Evolutionary conservation across 257 asterid species (phyloP).

Genomic region (Nicotiana benthamiana): DNA sequence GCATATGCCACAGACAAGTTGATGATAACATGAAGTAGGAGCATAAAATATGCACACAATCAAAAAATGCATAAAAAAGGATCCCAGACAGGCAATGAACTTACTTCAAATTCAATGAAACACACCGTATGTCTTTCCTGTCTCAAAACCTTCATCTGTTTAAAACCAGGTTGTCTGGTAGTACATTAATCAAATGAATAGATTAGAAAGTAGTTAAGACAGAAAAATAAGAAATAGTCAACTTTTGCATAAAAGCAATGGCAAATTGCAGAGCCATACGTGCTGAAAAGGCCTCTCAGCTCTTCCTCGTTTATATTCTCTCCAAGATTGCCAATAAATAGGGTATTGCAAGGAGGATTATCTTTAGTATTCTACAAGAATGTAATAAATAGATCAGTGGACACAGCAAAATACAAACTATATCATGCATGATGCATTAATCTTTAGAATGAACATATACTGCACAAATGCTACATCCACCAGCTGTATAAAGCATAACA

Average conservation of each 20-base stretch:
- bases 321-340: conserved; percentile 96
- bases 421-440: neutral
- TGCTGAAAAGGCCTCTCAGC: conserved; percentile 70
- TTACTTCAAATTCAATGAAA: conserved; percentile 98
- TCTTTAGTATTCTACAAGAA: conserved; percentile 79
- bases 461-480: neutral
- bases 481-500: neutral
- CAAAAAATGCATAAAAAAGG: conserved; percentile 11
- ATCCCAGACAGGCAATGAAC: conserved; percentile 13
- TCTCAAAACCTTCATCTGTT: conserved; percentile 95
- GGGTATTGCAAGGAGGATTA: conserved; percentile 98
- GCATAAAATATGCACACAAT: neutral
- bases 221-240: neutral
- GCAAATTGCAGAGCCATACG: conserved; percentile 41
- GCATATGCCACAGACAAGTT: conserved; percentile 14
- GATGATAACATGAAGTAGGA: neutral
- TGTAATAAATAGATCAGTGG: neutral
- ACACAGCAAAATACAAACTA: neutral
- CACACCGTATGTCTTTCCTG: conserved; percentile 99
- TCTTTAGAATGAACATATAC: neutral
- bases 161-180: conserved; percentile 92
- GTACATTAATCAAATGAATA: neutral
- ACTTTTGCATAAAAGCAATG: neutral
- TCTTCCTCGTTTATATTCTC: conserved; percentile 95
- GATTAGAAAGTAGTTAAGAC: conserved; percentile 5